A percentile compares a stretch with the other conserved stretches of the same genome.
Conservation (phyloP, 768 basidiomycete genomes). For the Serpula lacrymans region DNA sequence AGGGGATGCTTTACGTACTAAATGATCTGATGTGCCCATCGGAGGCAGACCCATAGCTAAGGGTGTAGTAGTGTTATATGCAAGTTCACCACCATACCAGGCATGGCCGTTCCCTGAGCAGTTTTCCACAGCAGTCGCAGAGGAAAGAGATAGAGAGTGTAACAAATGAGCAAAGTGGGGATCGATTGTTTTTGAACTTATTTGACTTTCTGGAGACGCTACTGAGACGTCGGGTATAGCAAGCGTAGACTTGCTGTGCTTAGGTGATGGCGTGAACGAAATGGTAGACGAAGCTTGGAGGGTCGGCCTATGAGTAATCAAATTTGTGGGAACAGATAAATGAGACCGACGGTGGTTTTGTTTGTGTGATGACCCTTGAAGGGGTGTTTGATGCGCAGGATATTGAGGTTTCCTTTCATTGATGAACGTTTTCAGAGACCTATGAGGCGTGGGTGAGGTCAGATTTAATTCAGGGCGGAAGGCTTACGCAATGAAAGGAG, state of each 20-base stretch:
- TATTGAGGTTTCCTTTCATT: conserved; percentile 57
- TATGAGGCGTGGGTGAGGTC: conserved; percentile 9
- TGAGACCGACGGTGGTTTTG: too few relatives aligned
- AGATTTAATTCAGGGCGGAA: not conserved
- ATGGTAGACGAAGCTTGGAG: too few relatives aligned
- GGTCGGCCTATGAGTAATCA: too few relatives aligned
- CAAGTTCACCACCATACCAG: not conserved
- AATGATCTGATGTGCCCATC: too few relatives aligned
- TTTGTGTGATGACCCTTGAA: too few relatives aligned
- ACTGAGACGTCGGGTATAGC: conserved; percentile 15
- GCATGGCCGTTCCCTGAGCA: conserved; percentile 1
- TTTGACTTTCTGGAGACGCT: conserved; percentile 16
- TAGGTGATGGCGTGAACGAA: conserved; percentile 67
- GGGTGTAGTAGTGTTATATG: conserved; percentile 5
- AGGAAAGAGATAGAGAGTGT: conserved; percentile 58
- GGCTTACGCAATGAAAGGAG: conserved; percentile 85
- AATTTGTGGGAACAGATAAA: too few relatives aligned
- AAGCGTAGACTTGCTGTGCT: conserved; percentile 41
- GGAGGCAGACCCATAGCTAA: too few relatives aligned
- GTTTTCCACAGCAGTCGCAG: conserved; percentile 28
- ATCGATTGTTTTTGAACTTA: conserved; percentile 43
- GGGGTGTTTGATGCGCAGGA: conserved; percentile 16
- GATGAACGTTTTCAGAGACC: conserved; percentile 59
- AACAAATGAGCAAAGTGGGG: conserved; percentile 71
- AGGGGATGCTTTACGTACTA: too few relatives aligned